These are phyloP conservation scores for Suillus tomentosus DNA, from an alignment of 768 basidiomycete species.

Conservation along the genomic window DNA sequence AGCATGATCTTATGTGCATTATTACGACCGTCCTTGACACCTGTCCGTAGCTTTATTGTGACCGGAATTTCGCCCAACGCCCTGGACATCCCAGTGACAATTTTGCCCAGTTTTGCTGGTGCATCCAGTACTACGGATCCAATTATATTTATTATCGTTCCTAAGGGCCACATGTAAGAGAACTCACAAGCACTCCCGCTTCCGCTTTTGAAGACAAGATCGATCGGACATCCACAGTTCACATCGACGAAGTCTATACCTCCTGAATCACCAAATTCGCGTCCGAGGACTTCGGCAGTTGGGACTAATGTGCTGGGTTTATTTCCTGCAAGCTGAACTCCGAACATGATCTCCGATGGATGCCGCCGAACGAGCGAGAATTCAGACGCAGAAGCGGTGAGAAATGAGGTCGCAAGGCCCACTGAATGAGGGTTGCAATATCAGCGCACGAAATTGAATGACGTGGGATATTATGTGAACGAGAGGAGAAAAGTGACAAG, in stretches of 20 bases:
- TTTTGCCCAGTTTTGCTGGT: slow-evolving; percentile 80
- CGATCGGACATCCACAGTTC: slow-evolving; percentile 97
- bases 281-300: slow-evolving; percentile 78
- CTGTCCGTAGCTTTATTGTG: slow-evolving; percentile 90
- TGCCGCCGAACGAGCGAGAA: slow-evolving; percentile 93
- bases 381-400: slow-evolving; percentile 87
- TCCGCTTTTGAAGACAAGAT: slow-evolving; percentile 89
- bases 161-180: background rate
- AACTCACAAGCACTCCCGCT: slow-evolving; percentile 86
- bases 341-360: slow-evolving; percentile 84
- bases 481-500: background rate
- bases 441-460: background rate
- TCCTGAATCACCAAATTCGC: slow-evolving; percentile 51
- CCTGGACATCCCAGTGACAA: slow-evolving; percentile 87
- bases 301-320: slow-evolving; percentile 78
- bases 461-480: slow-evolving; percentile 9
- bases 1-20: slow-evolving; percentile 91
- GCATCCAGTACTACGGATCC: slow-evolving; percentile 74
- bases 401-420: slow-evolving; percentile 92
- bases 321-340: slow-evolving; percentile 90
- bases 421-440: slow-evolving; percentile 46
- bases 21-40: slow-evolving; percentile 87
- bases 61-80: slow-evolving; percentile 91
- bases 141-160: background rate
- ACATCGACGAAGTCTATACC: slow-evolving; percentile 90